A percentile compares a stretch with the other conserved stretches of the same genome.
These are phyloP conservation scores for Rickenella mellea DNA, from an alignment of 768 basidiomycete species.

Conservation along the genomic window DNA sequence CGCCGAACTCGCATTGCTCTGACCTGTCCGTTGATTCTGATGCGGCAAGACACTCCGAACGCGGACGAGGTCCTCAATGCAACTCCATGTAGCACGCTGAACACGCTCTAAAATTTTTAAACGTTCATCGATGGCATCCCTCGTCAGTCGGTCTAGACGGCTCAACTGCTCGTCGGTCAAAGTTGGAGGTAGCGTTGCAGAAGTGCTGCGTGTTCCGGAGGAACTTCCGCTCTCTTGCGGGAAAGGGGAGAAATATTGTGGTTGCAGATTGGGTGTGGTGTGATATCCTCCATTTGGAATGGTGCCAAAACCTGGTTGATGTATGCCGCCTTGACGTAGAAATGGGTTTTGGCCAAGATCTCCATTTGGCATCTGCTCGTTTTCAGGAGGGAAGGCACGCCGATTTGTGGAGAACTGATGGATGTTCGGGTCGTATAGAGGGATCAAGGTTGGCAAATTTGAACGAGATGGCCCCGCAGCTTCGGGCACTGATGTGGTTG, in stretches of 20 bases:
- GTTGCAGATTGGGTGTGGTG: too few species aligned
- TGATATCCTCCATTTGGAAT: too few species aligned
- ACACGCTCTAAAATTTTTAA: conserved; percentile 72
- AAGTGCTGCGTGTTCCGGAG: too few species aligned
- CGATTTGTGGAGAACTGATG: too few species aligned
- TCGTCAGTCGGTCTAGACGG: conserved; percentile 54
- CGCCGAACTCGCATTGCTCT: not conserved
- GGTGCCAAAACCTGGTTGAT: too few species aligned
- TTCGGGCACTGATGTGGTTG: not conserved
- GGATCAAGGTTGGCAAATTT: conserved; percentile 26
- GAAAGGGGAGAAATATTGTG: too few species aligned
- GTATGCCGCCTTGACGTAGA: too few species aligned
- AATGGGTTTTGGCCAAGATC: too few species aligned
- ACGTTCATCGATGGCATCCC: conserved; percentile 80
- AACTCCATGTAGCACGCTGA: conserved; percentile 59
- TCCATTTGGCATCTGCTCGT: too few species aligned
- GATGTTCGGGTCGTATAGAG: conserved; percentile 29
- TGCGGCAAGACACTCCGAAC: conserved; percentile 63
- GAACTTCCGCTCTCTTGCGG: too few species aligned
- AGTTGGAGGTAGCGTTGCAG: conserved; percentile 33
- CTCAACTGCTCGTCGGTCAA: conserved; percentile 56
- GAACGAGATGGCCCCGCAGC: conserved; percentile 4
- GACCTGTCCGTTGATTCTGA: conserved; percentile 15
- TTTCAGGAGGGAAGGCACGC: too few species aligned
- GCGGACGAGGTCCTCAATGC: conserved; percentile 71